Percentiles rank a stretch among this genome's conserved stretches.
phyloP scores from a whole-genome alignment of 768 basidiomycete species.

The Suillus plorans region DNA sequence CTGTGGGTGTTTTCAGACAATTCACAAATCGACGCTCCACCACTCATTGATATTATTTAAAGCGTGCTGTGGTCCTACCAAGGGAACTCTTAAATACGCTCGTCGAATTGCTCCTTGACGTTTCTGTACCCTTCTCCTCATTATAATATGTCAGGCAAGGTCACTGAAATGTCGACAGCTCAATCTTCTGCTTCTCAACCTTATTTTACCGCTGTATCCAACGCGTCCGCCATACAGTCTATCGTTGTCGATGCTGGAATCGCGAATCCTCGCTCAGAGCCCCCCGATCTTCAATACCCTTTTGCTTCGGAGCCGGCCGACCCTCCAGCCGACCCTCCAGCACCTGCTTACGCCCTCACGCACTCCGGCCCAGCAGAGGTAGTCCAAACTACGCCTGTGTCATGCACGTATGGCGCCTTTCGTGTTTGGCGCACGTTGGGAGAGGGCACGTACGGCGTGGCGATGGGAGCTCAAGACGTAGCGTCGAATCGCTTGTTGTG shows the following conservation, averaged over 20 bases:
- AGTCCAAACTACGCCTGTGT: no score
- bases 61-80: background rate
- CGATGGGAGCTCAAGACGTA: slow-evolving; percentile 26
- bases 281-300: background rate
- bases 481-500: slow-evolving; percentile 35
- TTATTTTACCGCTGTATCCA: background rate
- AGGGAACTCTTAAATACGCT: background rate
- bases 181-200: background rate
- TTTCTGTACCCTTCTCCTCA: background rate
- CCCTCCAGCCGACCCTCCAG: background rate
- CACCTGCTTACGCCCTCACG: background rate
- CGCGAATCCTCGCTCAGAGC: background rate
- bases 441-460: slow-evolving; percentile 18
- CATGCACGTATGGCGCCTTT: slow-evolving; percentile 22
- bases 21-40: slow-evolving; percentile 9
- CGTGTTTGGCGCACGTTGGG: slow-evolving; percentile 20
- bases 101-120: background rate
- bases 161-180: slow-evolving; percentile 8
- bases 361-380: background rate
- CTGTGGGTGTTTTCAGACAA: background rate
- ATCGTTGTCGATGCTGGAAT: no score
- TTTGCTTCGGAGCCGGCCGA: background rate
- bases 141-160: slow-evolving; percentile 4
- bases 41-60: background rate
- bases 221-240: background rate